Conservation (phyloP, 2,329 filamentous ascomycete genomes). For the Fusarium sp. region DNA sequence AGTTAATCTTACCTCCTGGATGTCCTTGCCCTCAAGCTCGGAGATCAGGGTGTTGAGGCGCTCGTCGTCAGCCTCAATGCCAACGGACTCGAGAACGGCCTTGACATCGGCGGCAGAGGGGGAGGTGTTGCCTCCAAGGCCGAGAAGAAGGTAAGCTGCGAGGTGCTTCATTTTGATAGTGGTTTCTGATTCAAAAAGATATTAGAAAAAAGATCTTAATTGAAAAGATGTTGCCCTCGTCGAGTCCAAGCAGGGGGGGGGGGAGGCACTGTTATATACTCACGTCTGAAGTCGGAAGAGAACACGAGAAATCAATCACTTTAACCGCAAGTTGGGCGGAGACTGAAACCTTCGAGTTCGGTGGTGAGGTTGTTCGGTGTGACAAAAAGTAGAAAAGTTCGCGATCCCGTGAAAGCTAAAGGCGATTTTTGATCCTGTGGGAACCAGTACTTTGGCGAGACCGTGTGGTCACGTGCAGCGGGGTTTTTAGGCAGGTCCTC, state of each 20-base stretch:
- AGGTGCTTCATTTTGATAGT: conserved; percentile 96
- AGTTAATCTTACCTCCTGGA: conserved; percentile 80
- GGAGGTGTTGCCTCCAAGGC: conserved; percentile 89
- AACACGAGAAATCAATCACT: conserved; percentile 99
- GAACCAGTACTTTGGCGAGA: conserved; percentile 37
- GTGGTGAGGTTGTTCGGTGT: conserved; percentile 48
- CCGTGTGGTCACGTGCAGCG: background rate
- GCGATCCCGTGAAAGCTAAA: conserved; percentile 35
- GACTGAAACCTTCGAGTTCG: conserved; percentile 98
- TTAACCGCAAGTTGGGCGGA: conserved; percentile 98
- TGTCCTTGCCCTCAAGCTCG: conserved; percentile 91
- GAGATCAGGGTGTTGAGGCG: conserved; percentile 87
- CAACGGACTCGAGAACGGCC: conserved; percentile 89
- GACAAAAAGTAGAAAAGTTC: conserved; percentile 47
- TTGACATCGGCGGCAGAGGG: conserved; percentile 90
- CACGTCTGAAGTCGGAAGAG: conserved; percentile 52
- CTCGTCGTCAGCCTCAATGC: conserved; percentile 90
- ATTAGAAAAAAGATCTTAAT: conserved; percentile 34
- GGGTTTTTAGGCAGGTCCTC: conserved; percentile 2
- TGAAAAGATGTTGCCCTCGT: background rate
- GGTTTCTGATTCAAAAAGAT: conserved; percentile 45
- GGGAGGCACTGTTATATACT: conserved; percentile 43
- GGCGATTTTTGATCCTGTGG: conserved; percentile 49
- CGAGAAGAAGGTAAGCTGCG: conserved; percentile 97
- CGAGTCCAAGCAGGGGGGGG: background rate